Evolutionary conservation across 805 yeast genomes (phyloP).

Genomic region (Hanseniaspora lindneri): DNA sequence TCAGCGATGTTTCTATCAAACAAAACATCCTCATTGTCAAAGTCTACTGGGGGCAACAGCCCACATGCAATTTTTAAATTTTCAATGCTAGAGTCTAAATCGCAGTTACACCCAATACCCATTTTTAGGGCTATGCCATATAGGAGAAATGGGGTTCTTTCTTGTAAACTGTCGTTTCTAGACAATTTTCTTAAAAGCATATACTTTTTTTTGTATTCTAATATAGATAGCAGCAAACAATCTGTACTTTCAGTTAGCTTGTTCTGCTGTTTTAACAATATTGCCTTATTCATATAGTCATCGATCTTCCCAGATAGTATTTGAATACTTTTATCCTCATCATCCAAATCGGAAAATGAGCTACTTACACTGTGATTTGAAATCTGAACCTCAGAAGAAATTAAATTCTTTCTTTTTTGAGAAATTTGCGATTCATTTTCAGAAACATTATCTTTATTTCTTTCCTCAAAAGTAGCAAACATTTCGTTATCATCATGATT

Average conservation of each 20-base stretch:
- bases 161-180: conserved; percentile 29
- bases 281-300: conserved; percentile 27
- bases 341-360: not conserved
- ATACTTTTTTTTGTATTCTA: conserved; percentile 22
- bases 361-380: not conserved
- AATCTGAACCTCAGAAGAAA: not conserved
- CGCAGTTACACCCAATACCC: conserved; percentile 57
- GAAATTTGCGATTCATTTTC: conserved; percentile 14
- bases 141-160: conserved; percentile 52
- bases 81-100: conserved; percentile 41
- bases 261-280: conserved; percentile 43
- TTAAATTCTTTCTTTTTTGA: conserved; percentile 5
- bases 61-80: conserved; percentile 50
- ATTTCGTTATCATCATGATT: too few species aligned
- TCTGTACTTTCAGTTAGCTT: conserved; percentile 57
- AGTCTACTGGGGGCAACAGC: conserved; percentile 19
- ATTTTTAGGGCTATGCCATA: conserved; percentile 55
- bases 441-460: not conserved
- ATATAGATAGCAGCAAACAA: conserved; percentile 54
- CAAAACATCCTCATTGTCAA: not conserved
- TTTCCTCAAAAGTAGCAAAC: not conserved
- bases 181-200: not conserved
- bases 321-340: not conserved
- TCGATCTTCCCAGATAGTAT: not conserved
- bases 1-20: not conserved